phyloP scores from a whole-genome alignment of 2,329 filamentous ascomycete genomes.

The Aureobasidium pullulans region DNA sequence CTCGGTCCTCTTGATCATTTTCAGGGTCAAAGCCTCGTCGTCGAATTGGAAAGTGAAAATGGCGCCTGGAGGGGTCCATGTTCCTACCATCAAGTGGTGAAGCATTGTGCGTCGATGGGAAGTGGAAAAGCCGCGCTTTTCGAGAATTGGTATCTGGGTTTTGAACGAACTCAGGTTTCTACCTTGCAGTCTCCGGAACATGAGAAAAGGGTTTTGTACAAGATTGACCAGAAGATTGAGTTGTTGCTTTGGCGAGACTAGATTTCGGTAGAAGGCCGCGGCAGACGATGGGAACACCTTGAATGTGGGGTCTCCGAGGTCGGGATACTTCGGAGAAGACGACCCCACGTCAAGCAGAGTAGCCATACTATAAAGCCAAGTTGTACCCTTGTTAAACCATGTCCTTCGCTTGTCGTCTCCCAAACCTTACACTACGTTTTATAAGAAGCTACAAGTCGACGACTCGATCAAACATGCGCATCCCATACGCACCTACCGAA shows the following conservation, averaged over 20 bases:
- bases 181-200: background rate
- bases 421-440: background rate
- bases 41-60: slow-evolving; percentile 88
- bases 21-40: slow-evolving; percentile 67
- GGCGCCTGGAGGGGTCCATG: slow-evolving; percentile 78
- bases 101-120: slow-evolving; percentile 50
- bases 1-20: slow-evolving; percentile 70
- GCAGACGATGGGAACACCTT: background rate
- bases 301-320: background rate
- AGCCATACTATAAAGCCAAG: background rate
- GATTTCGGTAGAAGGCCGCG: background rate
- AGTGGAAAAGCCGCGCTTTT: background rate
- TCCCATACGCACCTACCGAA: slow-evolving; percentile 56
- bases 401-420: background rate
- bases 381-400: background rate
- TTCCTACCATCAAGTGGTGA: slow-evolving; percentile 87
- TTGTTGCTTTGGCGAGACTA: background rate
- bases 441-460: slow-evolving; percentile 2
- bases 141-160: background rate
- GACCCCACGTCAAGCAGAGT: slow-evolving; percentile 1
- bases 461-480: slow-evolving; percentile 46
- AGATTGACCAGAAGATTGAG: background rate
- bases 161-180: background rate
- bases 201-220: background rate
- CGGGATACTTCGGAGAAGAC: background rate